Evolutionary conservation across 2,329 filamentous ascomycete species (phyloP), one percentile per base, ranked within the genome.

Genomic region (Zasmidium citrigriseum): DNA sequence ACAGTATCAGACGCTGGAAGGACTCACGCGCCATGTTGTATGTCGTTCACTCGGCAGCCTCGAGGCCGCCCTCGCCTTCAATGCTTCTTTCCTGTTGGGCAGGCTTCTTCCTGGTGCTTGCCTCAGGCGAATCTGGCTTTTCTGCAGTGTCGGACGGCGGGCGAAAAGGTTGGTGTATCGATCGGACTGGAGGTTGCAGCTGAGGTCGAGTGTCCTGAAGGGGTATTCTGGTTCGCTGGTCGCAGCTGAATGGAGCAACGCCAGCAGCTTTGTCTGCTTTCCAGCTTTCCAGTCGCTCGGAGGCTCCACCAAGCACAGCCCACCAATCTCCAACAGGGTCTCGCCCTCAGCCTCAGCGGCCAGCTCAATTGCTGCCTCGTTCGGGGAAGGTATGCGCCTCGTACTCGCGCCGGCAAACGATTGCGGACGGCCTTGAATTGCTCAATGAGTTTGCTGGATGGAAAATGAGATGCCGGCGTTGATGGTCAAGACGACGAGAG

Each of bases 11-110:
- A 18, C 2, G 34, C 21, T 20, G 52, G 52, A 47, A 55, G 34
- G 49, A 59, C 61, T 61, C 54, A 63, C 59, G 51, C 44, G 61
- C 54, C 61, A 63, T 61, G 53, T 46, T 54, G 55, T 46, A 53
- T 57, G 38, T 44, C 27, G 46, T 18, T 52, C 41, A 50, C 21
- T 41, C 27, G 52, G 52, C 57, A 55, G 49, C 54, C 46, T 56
- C 29, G 46, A 57, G 58, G 61, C 61, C 58, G 59, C 59, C 50
- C 48, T 52, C 53, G 47, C 22, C 12, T 41, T 41, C 34, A 41
- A 41, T 41, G 34, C 34, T 7, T 9, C 7, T 41, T 41, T n/a
- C 34, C 14, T 41, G 34, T n/a, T 41, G 5, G 34, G 34, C 34
- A n/a, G 34, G 34, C 34, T 16, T 41, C 34, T 7, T 41, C 5